A percentile compares a stretch with the other conserved stretches of the same genome.
Conservation (phyloP, 192 early-diverging fungal species). For the Coemansia sp. region DNA sequence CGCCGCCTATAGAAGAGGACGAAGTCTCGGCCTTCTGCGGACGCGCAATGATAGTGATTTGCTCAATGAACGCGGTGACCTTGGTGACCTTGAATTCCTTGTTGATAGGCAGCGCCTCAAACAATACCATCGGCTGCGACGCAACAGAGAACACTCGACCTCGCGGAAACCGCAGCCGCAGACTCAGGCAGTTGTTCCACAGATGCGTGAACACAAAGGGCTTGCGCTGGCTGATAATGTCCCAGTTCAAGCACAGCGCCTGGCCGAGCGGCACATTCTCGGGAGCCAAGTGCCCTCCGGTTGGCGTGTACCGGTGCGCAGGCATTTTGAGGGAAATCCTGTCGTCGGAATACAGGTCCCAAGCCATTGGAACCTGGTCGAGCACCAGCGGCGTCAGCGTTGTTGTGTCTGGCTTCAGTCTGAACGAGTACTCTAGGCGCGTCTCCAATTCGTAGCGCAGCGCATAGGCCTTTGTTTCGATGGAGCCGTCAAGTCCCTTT, state of each 20-base stretch:
- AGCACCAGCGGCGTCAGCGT: conserved; percentile 16
- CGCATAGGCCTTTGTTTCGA: conserved; percentile 23
- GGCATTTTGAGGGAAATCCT: conserved; percentile 27
- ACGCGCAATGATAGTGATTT: conserved; percentile 43
- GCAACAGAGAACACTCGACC: conserved; percentile 28
- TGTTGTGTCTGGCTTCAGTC: conserved; percentile 32
- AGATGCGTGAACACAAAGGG: conserved; percentile 39
- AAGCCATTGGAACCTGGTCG: conserved; percentile 41
- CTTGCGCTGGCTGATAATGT: conserved; percentile 24
- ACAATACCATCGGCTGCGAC: conserved; percentile 18
- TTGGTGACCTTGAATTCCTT: conserved; percentile 19
- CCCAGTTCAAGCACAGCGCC: conserved; percentile 19
- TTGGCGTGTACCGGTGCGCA: not conserved
- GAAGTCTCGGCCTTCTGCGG: conserved; percentile 13
- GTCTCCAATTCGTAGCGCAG: conserved; percentile 40
- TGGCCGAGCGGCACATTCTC: conserved; percentile 33
- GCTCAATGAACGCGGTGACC: conserved; percentile 30
- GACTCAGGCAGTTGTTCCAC: conserved; percentile 28
- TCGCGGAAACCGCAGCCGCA: conserved; percentile 26
- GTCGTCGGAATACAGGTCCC: conserved; percentile 45
- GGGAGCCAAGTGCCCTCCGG: not conserved
- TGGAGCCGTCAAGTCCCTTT: conserved; percentile 28
- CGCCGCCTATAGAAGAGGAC: not conserved
- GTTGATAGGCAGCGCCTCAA: conserved; percentile 36
- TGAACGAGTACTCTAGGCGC: conserved; percentile 40